Evolutionary conservation across 768 basidiomycete species (phyloP), one percentile per base, ranked within the genome.

Genomic region (Kwoniella shandongensis): DNA sequence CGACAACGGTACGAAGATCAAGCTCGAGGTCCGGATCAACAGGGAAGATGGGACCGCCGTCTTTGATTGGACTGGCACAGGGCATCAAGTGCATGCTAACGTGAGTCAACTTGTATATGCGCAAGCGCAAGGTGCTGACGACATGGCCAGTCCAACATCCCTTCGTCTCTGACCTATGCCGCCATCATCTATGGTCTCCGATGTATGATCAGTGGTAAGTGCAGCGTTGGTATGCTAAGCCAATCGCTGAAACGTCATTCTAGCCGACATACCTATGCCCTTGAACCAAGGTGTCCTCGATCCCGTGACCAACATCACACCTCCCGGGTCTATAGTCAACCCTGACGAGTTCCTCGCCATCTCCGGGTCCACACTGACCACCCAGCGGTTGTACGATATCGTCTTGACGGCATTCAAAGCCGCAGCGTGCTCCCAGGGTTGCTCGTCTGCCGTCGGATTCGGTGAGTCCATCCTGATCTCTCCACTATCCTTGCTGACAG

Each of bases 321-420:
- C 92, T 0, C 74, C 80, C n/a, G 86, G 85, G 52, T 88, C 87
- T 1, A 75, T 94, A 13, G 79, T 97, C 30, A 82, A 85, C 10
- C 93, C 92, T 0, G 88, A 87, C 13, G 83, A 83, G 40, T 91
- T 88, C 0, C 90, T 89, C 5, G 93, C 92, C 0, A 91, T 94
- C 4, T 93, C 56, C 10, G 56, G 56, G 18, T 58, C 56, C 3
- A 58, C 56, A 2, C 17, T 58, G 3, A 49, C 56, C 2, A 88
- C 87, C 10, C 92, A 94, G 70, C 82, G 93, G n/a, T 88, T 96
- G 44, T 89, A 92, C 1, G 93, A 97, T 70, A 91, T 94, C 2
- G 88, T 97, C 35, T 79, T 97, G 27, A 89, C 88, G 73, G 91
- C 92, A 0, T 96, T 97, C 63, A 58, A 65, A 15, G 63, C 63